Evolutionary conservation across 2,329 filamentous ascomycete genomes (phyloP), one percentile per base, ranked within the genome.

Genomic region (Myriosclerotinia curreyana): DNA sequence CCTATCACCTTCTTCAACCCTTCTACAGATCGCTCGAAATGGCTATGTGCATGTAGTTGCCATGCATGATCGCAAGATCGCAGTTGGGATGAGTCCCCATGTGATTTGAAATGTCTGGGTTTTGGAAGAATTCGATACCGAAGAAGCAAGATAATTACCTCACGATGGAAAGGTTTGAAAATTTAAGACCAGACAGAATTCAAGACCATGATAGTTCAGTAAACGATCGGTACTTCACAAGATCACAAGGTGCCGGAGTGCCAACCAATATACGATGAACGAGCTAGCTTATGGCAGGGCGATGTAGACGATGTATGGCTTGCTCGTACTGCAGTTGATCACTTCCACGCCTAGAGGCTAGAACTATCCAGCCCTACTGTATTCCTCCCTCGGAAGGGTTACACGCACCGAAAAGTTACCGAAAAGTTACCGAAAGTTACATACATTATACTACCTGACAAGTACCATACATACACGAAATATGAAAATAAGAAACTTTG

Each of bases 321-420:
- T 17, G 28, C 20, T 56, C 25, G 53, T 44, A 56, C 34, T 34
- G 17, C 28, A 34, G 17, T 46, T 58, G 40, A 46, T 58, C 54
- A 58, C 12, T 22, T 46, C 17, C 22, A 44, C 28, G 40, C 28
- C 54, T 58, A 46, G 54, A 58, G 40, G 20, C 54, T 58, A 46
- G 54, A 58, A 22, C 54, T 25, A 36, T 58, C 54, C 54, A 58
- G 54, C 54, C 54, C 54, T 58, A 58, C 54, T 58, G 54, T n/a
- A 34, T 46, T 11, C 34, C 9, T 58, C 22, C 12, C 20, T 46
- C 28, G 28, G n/a, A n/a, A 31, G 20, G 20, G 54, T 34, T 58
- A 22, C 40, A 34, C 28, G 40, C 17, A 46, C 40, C 25, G 40
- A 56, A 28, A 31, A 31, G 53, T 22, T 56, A 44, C 38, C 53